These are phyloP conservation scores for Tranzscheliella williamsii DNA, from an alignment of 1,284 basidiomycete genomes.

Conservation along the genomic window DNA sequence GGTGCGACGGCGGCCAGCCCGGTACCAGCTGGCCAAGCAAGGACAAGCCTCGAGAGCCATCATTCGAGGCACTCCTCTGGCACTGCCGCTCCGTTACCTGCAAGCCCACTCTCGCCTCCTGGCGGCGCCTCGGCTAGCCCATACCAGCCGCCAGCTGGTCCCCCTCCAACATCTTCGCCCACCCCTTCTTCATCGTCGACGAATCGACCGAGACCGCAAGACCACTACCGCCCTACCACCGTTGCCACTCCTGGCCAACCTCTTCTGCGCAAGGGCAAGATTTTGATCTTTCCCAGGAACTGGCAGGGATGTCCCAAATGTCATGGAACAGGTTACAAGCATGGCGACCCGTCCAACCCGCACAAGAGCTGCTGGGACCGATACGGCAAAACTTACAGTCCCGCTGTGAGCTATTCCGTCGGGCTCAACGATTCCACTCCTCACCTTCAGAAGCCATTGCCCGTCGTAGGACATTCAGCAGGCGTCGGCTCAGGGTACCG, in stretches of 20 bases:
- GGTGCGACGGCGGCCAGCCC: not conserved
- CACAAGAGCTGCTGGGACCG: conserved; percentile 41
- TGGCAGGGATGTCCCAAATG: conserved; percentile 42
- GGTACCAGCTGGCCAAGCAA: not conserved
- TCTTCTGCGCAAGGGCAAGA: conserved; percentile 32
- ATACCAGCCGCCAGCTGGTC: conserved; percentile 12
- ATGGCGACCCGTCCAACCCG: conserved; percentile 38
- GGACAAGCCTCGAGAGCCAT: conserved; percentile 20
- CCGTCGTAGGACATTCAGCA: conserved; percentile 1
- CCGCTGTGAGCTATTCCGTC: conserved; percentile 31
- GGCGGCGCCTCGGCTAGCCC: not conserved
- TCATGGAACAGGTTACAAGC: conserved; percentile 42
- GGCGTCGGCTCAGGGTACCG: not conserved
- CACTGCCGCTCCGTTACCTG: not conserved
- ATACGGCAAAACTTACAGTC: conserved; percentile 33
- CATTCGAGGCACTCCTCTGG: conserved; percentile 21
- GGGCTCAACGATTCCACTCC: conserved; percentile 15
- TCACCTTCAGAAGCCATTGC: conserved; percentile 32
- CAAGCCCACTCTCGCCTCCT: not conserved
- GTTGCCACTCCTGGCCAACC: conserved; percentile 38
- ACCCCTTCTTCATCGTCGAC: conserved; percentile 3
- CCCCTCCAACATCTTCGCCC: conserved; percentile 4
- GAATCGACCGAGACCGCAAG: conserved; percentile 6
- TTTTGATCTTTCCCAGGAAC: conserved; percentile 35
- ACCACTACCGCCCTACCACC: conserved; percentile 29